A percentile compares a stretch with the other conserved stretches of the same genome.
phyloP scores from a whole-genome alignment of 192 early-diverging fungal species.

The Oehlia diaphana region DNA sequence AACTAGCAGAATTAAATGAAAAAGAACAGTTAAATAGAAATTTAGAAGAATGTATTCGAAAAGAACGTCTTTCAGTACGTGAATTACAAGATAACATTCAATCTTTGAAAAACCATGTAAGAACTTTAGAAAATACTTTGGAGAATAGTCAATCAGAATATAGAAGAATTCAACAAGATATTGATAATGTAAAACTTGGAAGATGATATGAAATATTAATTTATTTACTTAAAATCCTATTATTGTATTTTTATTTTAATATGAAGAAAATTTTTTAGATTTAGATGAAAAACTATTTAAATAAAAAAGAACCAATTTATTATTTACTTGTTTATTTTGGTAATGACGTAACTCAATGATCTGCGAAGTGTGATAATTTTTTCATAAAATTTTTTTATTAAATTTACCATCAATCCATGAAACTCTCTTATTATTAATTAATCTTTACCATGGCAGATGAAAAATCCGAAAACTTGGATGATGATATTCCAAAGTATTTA shows the following conservation, averaged over 20 bases:
- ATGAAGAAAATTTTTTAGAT: not conserved
- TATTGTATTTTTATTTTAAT: too few relatives aligned
- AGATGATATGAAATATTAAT: not conserved
- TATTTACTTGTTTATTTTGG: too few relatives aligned
- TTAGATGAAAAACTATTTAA: not conserved
- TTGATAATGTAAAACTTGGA: slow-evolving; percentile 28
- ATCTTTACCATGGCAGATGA: too few relatives aligned
- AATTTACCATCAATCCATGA: too few relatives aligned
- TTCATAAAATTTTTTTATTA: too few relatives aligned
- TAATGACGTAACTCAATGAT: too few relatives aligned
- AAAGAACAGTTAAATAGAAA: slow-evolving; percentile 40
- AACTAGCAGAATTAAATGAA: slow-evolving; percentile 47
- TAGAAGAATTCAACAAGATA: slow-evolving; percentile 43
- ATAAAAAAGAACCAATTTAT: too few relatives aligned
- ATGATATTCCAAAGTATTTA: too few relatives aligned
- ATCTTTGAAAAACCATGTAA: slow-evolving; percentile 49
- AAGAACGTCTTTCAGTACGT: slow-evolving; percentile 46
- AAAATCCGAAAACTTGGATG: too few relatives aligned
- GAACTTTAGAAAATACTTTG: slow-evolving; percentile 46
- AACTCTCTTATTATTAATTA: too few relatives aligned
- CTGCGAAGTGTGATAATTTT: too few relatives aligned
- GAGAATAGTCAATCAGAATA: slow-evolving; percentile 50
- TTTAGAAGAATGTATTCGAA: slow-evolving; percentile 53
- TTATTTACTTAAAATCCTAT: not conserved
- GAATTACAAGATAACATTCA: slow-evolving; percentile 49